Base-by-base conservation (phyloP, 2,329 filamentous ascomycete genomes). In the Cercospora canescens region DNA sequence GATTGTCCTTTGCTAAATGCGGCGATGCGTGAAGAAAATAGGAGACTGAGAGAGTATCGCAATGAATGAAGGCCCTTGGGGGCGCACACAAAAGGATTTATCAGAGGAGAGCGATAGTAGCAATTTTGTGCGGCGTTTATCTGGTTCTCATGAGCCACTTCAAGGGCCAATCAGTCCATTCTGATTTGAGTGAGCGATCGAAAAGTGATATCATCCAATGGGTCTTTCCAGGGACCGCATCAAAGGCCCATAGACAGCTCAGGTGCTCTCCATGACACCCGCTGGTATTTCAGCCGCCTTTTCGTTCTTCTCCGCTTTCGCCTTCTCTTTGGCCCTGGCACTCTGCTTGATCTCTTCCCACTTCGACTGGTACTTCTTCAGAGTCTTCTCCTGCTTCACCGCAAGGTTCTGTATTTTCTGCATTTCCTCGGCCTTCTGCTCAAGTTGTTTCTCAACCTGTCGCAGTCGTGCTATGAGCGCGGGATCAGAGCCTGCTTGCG, bases 281-380 rank as follows among this genome's bases (percentile, higher is more conserved):
- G 50, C 26, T 16, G 63, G 30, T n/a, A 52, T 56, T 18, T 28
- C 32, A 6, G 62, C 52, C 7, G 61, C 18, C 35, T 61, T 68
- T 37, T 68, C 67, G 14, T 30, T 62, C 62, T 66, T 68, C 50
- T 71, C 69, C 35, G 65, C 65, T 35, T 70, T 72, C 2, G 70
- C 67, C 41, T 61, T 64, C 48, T 72, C 63, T 32, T 70, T 72
- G n/a, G 67, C 70, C 24, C 65, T 66, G 18, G 89, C 89, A 0
- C 87, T 87, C 55, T 88, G 87, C 76, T 91, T 90, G 70, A 92
- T 77, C 71, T 87, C 87, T 76, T 91, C 88, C 88, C 88, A 91
- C 66, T 87, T 84, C 63, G 89, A 86, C 59, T 87, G 77, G 74
- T 91, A 91, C 76, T 87, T 88, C 71, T 88, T 85, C 65, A 89